These are phyloP conservation scores for Penicillium palitans DNA, from an alignment of 2,329 filamentous ascomycete genomes.

Conservation along the genomic window DNA sequence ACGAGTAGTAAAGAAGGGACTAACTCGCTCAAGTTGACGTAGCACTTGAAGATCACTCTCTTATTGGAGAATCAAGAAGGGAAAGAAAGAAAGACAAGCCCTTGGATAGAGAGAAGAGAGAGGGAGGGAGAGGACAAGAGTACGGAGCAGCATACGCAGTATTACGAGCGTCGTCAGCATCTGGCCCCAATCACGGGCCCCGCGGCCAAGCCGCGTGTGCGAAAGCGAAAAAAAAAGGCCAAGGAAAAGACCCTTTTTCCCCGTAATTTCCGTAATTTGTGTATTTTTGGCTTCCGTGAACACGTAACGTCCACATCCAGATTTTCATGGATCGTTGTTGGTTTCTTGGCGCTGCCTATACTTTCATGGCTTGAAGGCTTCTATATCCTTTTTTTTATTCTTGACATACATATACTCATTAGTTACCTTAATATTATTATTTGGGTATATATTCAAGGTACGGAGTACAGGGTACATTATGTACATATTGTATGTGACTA, in stretches of 20 bases:
- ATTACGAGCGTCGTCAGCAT: slow-evolving; percentile 43
- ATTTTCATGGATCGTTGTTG: slow-evolving; percentile 8
- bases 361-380: slow-evolving; percentile 9
- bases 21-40: slow-evolving; percentile 13
- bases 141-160: slow-evolving; percentile 16
- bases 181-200: slow-evolving; percentile 38
- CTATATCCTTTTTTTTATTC: background rate
- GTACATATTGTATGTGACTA: too few species aligned
- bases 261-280: slow-evolving; percentile 14
- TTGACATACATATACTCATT: background rate
- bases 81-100: slow-evolving; percentile 14
- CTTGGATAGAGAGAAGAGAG: slow-evolving; percentile 16
- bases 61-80: slow-evolving; percentile 14
- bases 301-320: slow-evolving; percentile 17
- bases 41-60: slow-evolving; percentile 9
- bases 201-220: slow-evolving; percentile 41
- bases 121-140: slow-evolving; percentile 12
- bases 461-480: background rate
- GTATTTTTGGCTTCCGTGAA: slow-evolving; percentile 13
- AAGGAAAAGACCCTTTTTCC: slow-evolving; percentile 34
- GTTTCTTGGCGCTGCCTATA: slow-evolving; percentile 8
- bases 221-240: slow-evolving; percentile 28
- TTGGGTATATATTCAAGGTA: background rate
- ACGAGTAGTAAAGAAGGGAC: slow-evolving; percentile 18
- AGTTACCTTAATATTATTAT: background rate